Conservation (phyloP, 164 flowering plant species). For the Sedum album region DNA sequence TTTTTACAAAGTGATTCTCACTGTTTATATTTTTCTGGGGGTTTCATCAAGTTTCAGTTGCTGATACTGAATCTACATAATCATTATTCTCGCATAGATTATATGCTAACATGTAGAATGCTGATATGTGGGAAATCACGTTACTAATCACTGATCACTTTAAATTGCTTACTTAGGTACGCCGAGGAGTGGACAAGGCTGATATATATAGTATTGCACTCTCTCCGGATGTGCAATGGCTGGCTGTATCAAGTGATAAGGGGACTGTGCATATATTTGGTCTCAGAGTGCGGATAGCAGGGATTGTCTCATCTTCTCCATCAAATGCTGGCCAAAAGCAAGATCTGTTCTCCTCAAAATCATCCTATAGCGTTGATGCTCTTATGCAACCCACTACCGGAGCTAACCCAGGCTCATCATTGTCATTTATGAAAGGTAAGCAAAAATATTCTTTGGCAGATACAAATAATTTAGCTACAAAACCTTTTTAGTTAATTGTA, state of each 20-base stretch:
- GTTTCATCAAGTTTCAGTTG: neutral
- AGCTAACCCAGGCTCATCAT: slow-evolving; percentile 66
- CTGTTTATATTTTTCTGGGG: neutral
- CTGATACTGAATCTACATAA: too few relatives aligned
- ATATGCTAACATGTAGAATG: neutral
- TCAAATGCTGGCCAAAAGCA: slow-evolving; percentile 26
- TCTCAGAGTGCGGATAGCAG: slow-evolving; percentile 54
- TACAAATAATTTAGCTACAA: neutral
- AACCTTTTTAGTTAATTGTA: neutral
- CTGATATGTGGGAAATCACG: neutral
- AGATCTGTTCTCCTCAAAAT: slow-evolving; percentile 38
- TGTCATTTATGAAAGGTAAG: slow-evolving; percentile 87
- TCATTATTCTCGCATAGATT: too few relatives aligned
- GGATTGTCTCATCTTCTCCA: slow-evolving; percentile 50
- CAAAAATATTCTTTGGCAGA: neutral
- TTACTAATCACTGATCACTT: neutral
- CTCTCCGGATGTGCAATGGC: slow-evolving; percentile 41
- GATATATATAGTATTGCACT: slow-evolving; percentile 40
- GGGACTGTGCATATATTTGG: slow-evolving; percentile 47
- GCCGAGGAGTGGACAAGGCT: slow-evolving; percentile 48
- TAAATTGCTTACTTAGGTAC: slow-evolving; percentile 23
- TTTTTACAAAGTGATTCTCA: neutral
- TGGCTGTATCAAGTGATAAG: slow-evolving; percentile 50
- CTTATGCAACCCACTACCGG: slow-evolving; percentile 49
- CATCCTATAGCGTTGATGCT: slow-evolving; percentile 53